These are phyloP conservation scores for Aurifilum marmelostoma DNA, from an alignment of 2,329 filamentous ascomycete genomes.

Conservation along the genomic window DNA sequence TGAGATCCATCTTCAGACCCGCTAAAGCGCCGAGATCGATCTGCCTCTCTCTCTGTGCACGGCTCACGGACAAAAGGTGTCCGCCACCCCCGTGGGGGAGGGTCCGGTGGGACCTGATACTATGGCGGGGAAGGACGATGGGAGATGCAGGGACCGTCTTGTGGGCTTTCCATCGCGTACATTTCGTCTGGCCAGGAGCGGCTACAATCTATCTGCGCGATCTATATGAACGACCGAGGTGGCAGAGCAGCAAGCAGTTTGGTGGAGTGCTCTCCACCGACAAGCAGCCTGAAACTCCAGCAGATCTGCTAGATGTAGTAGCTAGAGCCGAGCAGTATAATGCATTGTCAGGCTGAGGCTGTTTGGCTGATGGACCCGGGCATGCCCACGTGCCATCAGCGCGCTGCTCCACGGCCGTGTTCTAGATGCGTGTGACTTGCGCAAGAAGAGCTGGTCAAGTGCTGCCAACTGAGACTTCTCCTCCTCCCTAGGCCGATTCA, in stretches of 20 bases:
- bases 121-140: neutral
- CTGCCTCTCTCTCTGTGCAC: neutral
- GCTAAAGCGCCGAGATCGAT: neutral
- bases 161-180: neutral
- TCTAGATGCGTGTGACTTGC: neutral
- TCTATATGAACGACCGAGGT: too few relatives aligned
- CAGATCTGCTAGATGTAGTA: too few relatives aligned
- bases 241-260: neutral
- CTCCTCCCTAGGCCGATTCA: too few relatives aligned
- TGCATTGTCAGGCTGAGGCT: too few relatives aligned
- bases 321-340: too few relatives aligned
- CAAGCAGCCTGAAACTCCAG: neutral
- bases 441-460: neutral
- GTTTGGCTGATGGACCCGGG: too few relatives aligned
- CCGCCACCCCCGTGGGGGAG: neutral
- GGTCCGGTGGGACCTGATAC: neutral
- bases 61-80: neutral
- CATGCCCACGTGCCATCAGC: neutral
- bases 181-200: neutral
- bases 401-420: neutral
- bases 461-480: neutral
- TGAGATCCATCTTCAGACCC: neutral
- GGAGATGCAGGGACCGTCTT: neutral
- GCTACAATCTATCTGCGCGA: too few relatives aligned
- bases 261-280: neutral